Conservation (phyloP, 2,329 filamentous ascomycete species). For the Neonectria sp. region DNA sequence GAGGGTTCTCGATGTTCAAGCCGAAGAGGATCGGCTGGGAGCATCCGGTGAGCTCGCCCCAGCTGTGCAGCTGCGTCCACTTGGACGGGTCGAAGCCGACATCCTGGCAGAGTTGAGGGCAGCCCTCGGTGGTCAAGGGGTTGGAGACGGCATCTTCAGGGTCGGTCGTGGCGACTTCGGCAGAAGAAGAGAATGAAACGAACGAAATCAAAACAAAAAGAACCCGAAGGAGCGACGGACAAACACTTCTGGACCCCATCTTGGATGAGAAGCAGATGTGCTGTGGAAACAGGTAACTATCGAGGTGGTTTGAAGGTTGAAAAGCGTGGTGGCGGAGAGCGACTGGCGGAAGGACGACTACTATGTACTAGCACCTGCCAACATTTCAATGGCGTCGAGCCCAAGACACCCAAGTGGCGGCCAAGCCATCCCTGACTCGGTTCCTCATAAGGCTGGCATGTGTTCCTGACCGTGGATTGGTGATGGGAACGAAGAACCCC, state of each 20-base stretch:
- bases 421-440: conserved; percentile 23
- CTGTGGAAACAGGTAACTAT: not conserved
- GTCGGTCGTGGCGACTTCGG: conserved; percentile 34
- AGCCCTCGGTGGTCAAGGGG: conserved; percentile 42
- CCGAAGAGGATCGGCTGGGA: conserved; percentile 40
- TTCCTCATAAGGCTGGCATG: conserved; percentile 39
- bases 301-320: conserved; percentile 1
- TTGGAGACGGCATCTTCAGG: conserved; percentile 44
- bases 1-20: conserved; percentile 42
- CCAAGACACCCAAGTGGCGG: conserved; percentile 11
- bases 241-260: conserved; percentile 36
- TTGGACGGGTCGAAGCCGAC: conserved; percentile 41
- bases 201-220: conserved; percentile 35
- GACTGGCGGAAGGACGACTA: not conserved
- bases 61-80: conserved; percentile 46
- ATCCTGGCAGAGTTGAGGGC: conserved; percentile 38
- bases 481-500: conserved; percentile 26
- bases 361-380: conserved; percentile 8
- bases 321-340: conserved; percentile 6
- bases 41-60: conserved; percentile 38
- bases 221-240: conserved; percentile 43
- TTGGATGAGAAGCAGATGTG: conserved; percentile 23
- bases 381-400: conserved; percentile 30
- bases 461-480: conserved; percentile 24
- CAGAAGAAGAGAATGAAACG: conserved; percentile 23